Base-by-base conservation (phyloP, 2,329 filamentous ascomycete genomes). In the Colletotrichum orchidophilum region DNA sequence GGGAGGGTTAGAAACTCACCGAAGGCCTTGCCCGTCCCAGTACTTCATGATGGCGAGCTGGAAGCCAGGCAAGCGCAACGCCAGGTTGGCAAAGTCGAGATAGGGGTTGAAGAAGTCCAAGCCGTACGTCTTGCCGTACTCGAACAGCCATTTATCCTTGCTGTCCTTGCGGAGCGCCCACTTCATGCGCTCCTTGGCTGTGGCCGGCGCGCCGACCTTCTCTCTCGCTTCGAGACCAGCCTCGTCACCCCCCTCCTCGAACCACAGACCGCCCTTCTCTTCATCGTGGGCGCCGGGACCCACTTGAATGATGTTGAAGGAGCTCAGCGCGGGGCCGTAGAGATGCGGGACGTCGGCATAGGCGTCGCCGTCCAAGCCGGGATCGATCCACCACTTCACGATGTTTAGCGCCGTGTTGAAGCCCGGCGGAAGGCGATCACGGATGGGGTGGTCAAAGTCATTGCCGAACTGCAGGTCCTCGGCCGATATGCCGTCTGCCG, bases 391-490 rank as follows among this genome's bases (percentile, higher is more conserved):
- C 93, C 94, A 97, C 76, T 93, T 94, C 31, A 97, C 94, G 53
- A 97, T 92, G 63, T 90, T 91, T 81, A 98, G 90, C 0, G 95
- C 95, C 11, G 94, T 92, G 78, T 90, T 90, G 81, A 97, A 97
- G 0, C 96, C 95, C 0, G 94, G 94, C 0, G 96, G 96, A 2
- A 99, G 85, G 18, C 91, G 89, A 78, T 97, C 93, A 33, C 94
- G 90, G 75, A 99, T 96, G 0, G 96, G 94, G 61, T 93, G 90
- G 78, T 97, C 95, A 79, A 98, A 98, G 84, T 98, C 95, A 80
- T 98, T 98, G 52, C 96, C 96, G 76, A 97, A 97, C 64, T 98
- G 91, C 3, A 99, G 86, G 73, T 97, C 91, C 29, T 88, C 81
- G 54, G 90, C 94, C 3, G 86, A 85, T 67, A 97, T 90, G 42